A percentile compares a stretch with the other conserved stretches of the same genome.
Evolutionary conservation across 2,329 filamentous ascomycete species (phyloP).

Genomic region (Botrytis elliptica): DNA sequence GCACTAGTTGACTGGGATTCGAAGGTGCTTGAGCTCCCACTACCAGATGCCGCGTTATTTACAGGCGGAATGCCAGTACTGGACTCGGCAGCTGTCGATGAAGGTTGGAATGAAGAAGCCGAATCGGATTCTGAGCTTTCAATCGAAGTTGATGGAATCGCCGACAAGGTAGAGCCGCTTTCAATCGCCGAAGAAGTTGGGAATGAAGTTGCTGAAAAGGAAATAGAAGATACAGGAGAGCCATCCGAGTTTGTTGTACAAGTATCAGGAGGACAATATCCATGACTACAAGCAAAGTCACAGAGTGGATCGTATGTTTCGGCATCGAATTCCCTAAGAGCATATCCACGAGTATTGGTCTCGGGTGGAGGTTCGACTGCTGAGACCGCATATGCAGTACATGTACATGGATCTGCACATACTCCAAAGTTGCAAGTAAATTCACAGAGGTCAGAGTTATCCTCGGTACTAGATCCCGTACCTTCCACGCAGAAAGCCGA

Average conservation of each 20-base stretch:
- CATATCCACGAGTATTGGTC: not conserved
- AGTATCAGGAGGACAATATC: constrained; percentile 1
- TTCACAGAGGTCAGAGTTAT: not conserved
- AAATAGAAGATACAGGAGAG: not conserved
- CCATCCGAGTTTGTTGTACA: not conserved
- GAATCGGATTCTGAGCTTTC: not conserved
- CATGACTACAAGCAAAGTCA: constrained; percentile 2
- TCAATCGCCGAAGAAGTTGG: not conserved
- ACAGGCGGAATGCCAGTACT: not conserved
- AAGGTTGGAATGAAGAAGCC: not conserved
- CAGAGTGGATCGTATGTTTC: constrained; percentile 2
- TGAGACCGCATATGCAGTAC: constrained; percentile 7
- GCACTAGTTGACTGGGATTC: not conserved
- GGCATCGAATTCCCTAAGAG: not conserved
- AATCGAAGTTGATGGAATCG: not conserved
- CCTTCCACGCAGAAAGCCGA: not conserved
- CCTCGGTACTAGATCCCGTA: not conserved
- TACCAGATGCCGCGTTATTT: not conserved
- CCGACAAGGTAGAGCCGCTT: too few species aligned
- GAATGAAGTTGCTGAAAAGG: not conserved
- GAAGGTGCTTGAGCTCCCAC: not conserved
- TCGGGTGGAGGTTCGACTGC: constrained; percentile 6
- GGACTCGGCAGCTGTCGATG: not conserved
- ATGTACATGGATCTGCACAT: constrained; percentile 8
- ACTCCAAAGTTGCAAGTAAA: constrained; percentile 14